Conservation (phyloP, 306 rosid genomes). For the Parietaria judaica region DNA sequence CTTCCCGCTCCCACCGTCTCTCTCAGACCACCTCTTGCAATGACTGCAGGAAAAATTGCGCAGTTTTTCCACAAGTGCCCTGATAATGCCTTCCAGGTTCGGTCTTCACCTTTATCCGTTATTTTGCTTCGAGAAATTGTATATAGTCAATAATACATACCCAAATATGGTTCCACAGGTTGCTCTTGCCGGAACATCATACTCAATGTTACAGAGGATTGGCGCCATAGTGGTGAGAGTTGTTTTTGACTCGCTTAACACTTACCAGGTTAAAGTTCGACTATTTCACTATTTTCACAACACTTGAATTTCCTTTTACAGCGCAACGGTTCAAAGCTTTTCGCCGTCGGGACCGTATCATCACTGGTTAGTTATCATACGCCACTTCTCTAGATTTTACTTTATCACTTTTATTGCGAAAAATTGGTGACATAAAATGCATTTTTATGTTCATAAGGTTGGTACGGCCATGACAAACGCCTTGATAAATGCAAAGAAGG, state of each 20-base stretch:
- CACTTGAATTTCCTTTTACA: slow-evolving; percentile 29
- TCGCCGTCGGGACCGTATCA: slow-evolving; percentile 83
- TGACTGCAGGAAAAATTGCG: slow-evolving; percentile 58
- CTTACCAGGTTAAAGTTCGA: neutral
- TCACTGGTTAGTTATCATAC: slow-evolving; percentile 62
- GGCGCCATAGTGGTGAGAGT: slow-evolving; percentile 60
- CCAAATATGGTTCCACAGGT: slow-evolving; percentile 20
- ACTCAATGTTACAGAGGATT: slow-evolving; percentile 31
- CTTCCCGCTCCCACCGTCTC: slow-evolving; percentile 91
- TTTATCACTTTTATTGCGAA: too few species aligned
- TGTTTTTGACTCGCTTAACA: slow-evolving; percentile 1
- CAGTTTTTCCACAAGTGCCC: slow-evolving; percentile 94
- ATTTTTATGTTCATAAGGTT: slow-evolving; percentile 34
- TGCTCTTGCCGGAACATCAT: slow-evolving; percentile 35
- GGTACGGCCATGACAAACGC: slow-evolving; percentile 85
- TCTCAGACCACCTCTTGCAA: slow-evolving; percentile 61
- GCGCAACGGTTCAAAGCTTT: slow-evolving; percentile 91
- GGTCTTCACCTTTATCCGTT: slow-evolving; percentile 10
- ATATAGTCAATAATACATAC: slow-evolving; percentile 10
- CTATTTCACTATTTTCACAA: slow-evolving; percentile 12
- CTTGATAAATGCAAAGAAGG: slow-evolving; percentile 80
- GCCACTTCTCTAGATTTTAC: neutral
- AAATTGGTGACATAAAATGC: slow-evolving; percentile 5
- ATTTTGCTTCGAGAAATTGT: neutral
- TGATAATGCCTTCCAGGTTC: slow-evolving; percentile 94